phyloP scores from a whole-genome alignment of 306 rosid species.

The Sicyos edulis region DNA sequence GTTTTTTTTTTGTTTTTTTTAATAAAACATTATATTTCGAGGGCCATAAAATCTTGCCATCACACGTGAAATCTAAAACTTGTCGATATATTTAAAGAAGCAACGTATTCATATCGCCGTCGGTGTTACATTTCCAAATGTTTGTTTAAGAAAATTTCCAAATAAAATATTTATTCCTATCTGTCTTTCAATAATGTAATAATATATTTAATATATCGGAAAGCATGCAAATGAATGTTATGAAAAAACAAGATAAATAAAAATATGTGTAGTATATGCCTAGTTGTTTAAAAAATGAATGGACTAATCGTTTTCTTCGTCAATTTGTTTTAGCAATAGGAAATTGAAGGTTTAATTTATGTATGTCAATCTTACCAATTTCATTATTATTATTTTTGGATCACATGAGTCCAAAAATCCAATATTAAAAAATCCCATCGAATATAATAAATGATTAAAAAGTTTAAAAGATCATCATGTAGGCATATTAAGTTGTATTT shows the following conservation, averaged over 20 bases:
- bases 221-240: no score
- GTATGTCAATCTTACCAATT: no score
- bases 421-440: neutral
- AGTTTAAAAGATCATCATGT: no score
- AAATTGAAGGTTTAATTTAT: no score
- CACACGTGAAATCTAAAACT: conserved; percentile 1
- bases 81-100: neutral
- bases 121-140: conserved; percentile 21
- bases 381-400: no score
- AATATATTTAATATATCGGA: no score
- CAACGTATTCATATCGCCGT: conserved; percentile 10
- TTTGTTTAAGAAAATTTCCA: no score
- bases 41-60: conserved; percentile 6
- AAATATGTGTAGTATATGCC: no score
- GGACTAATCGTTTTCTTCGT: neutral
- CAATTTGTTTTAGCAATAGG: no score
- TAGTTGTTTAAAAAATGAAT: no score
- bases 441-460: neutral
- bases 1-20: no score
- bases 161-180: neutral
- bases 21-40: neutral
- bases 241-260: no score
- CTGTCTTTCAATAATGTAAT: neutral
- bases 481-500: neutral
- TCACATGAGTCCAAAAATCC: neutral